These are phyloP conservation scores for Eucalyptus marginata DNA, from an alignment of 345 rosid genomes.

Conservation along the genomic window DNA sequence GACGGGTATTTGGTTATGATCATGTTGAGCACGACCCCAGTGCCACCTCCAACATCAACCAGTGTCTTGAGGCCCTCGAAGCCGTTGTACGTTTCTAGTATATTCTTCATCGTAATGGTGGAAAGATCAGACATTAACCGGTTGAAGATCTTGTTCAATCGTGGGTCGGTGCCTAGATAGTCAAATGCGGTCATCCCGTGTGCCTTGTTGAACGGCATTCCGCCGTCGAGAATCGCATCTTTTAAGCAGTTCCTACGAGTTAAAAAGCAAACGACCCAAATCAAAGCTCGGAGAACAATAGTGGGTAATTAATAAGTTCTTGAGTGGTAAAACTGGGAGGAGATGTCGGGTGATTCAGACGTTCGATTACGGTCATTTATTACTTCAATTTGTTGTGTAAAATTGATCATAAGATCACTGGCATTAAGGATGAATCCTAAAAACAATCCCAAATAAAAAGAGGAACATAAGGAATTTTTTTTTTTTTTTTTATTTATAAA, in stretches of 20 bases:
- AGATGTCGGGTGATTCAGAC: rapidly evolving
- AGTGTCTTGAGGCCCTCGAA: slow-evolving; percentile 48
- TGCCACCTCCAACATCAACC: slow-evolving; percentile 92
- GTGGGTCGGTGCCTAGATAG: slow-evolving; percentile 59
- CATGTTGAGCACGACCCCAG: slow-evolving; percentile 53
- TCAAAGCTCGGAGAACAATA: background rate
- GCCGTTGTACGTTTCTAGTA: slow-evolving; percentile 64
- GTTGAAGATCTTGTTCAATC: slow-evolving; percentile 73
- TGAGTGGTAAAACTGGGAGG: slow-evolving; percentile 1
- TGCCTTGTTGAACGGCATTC: slow-evolving; percentile 71
- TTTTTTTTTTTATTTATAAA: background rate
- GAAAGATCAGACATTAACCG: slow-evolving; percentile 68
- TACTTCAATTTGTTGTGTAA: background rate
- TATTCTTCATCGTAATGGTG: slow-evolving; percentile 56
- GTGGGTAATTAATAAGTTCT: slow-evolving; percentile 9
- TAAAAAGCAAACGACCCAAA: background rate
- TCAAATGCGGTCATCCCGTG: slow-evolving; percentile 70
- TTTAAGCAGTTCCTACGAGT: slow-evolving; percentile 55
- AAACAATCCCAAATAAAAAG: background rate
- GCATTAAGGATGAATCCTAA: background rate
- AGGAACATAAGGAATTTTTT: background rate
- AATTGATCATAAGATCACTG: background rate
- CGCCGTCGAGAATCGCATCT: slow-evolving; percentile 72
- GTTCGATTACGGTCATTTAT: background rate
- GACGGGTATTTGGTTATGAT: slow-evolving; percentile 59